phyloP scores from a whole-genome alignment of 306 rosid genomes.

The Lathyrus aphaca region DNA sequence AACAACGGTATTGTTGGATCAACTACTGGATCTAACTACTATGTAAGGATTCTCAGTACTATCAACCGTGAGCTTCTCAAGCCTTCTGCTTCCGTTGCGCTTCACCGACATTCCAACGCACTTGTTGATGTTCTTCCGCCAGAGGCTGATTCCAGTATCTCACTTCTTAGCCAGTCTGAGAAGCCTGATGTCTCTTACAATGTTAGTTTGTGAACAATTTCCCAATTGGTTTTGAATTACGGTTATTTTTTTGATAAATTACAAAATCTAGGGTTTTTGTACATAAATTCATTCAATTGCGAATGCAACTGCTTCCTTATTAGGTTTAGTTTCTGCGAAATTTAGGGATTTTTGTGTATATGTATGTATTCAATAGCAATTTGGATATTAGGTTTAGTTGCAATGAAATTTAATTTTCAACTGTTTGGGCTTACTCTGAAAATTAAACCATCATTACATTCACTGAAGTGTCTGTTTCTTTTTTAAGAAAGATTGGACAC shows the following conservation, averaged over 20 bases:
- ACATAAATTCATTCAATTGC: background rate
- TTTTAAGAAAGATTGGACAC: slow-evolving; percentile 44
- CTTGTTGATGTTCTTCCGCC: slow-evolving; percentile 98
- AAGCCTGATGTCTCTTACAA: slow-evolving; percentile 96
- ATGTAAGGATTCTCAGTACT: slow-evolving; percentile 89
- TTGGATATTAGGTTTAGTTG: slow-evolving; percentile 1
- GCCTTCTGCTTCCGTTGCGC: slow-evolving; percentile 93
- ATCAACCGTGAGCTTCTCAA: slow-evolving; percentile 90
- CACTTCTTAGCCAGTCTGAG: slow-evolving; percentile 97
- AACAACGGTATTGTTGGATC: slow-evolving; percentile 97
- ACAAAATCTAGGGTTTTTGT: slow-evolving; percentile 28
- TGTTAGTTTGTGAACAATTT: slow-evolving; percentile 43
- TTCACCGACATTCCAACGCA: slow-evolving; percentile 97
- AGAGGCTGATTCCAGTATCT: slow-evolving; percentile 96
- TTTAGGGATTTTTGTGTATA: background rate
- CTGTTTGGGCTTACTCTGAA: slow-evolving; percentile 50
- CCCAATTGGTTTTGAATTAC: background rate
- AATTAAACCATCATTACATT: slow-evolving; percentile 45
- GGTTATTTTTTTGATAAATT: background rate
- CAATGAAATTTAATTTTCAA: background rate
- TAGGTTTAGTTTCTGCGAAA: background rate
- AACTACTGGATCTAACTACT: slow-evolving; percentile 97
- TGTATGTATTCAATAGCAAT: background rate
- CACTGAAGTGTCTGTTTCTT: slow-evolving; percentile 49
- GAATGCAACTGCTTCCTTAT: background rate